phyloP scores from a whole-genome alignment of 345 rosid species.

The Eucalyptus sideroxylon region DNA sequence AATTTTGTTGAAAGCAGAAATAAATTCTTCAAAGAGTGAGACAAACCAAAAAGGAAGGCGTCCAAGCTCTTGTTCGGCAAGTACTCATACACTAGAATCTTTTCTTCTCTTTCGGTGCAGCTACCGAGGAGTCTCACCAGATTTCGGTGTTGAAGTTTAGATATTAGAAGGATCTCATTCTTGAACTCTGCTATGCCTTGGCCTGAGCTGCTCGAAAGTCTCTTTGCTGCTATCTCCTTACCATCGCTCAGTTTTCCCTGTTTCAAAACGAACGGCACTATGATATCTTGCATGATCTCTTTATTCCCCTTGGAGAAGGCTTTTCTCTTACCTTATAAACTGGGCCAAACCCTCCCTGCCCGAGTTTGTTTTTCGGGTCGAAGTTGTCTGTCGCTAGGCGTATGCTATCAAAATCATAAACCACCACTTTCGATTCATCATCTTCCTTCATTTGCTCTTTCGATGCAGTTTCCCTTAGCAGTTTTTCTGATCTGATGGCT shows the following conservation, averaged over 20 bases:
- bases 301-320: no score
- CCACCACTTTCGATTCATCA: background rate
- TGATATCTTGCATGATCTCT: background rate
- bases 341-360: background rate
- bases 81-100: slow-evolving; percentile 46
- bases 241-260: slow-evolving; percentile 42
- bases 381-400: background rate
- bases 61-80: slow-evolving; percentile 17
- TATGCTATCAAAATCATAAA: background rate
- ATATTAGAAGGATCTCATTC: slow-evolving; percentile 45
- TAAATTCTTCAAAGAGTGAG: background rate
- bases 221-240: slow-evolving; percentile 48
- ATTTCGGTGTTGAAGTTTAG: slow-evolving; percentile 54
- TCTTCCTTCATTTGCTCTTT: background rate
- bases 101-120: slow-evolving; percentile 42
- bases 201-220: slow-evolving; percentile 41
- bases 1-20: background rate
- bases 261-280: background rate
- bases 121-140: slow-evolving; percentile 50
- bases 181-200: slow-evolving; percentile 51
- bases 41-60: slow-evolving; percentile 5
- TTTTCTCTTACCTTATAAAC: background rate
- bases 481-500: background rate
- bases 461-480: background rate
- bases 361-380: background rate